Conservation (phyloP, 1,139 yeast species). For the Saccharomyces uvarum region DNA sequence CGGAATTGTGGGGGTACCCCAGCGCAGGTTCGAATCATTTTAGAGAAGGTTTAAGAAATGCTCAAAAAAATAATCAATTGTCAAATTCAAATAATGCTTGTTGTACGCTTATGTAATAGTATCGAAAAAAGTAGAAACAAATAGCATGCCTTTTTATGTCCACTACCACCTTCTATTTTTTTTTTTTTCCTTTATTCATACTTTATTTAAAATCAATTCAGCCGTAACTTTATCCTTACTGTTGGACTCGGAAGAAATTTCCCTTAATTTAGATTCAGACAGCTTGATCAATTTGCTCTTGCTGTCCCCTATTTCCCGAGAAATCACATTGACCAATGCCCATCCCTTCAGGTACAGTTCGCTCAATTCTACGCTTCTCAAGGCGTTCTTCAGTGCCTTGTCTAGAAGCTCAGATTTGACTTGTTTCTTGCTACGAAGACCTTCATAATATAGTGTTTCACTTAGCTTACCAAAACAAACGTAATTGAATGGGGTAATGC, state of each 20-base stretch:
- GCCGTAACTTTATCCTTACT: slow-evolving; percentile 27
- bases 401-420: slow-evolving; percentile 19
- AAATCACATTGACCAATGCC: slow-evolving; percentile 55
- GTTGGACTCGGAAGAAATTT: slow-evolving; percentile 29
- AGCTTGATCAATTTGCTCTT: slow-evolving; percentile 29
- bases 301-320: slow-evolving; percentile 27
- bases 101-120: slow-evolving; percentile 8
- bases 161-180: neutral
- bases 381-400: slow-evolving; percentile 47
- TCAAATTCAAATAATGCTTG: slow-evolving; percentile 6
- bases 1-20: slow-evolving; percentile 45
- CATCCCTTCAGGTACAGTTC: slow-evolving; percentile 65
- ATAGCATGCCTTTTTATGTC: neutral
- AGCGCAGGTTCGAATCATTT: slow-evolving; percentile 44
- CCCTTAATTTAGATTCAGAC: slow-evolving; percentile 33
- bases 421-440: slow-evolving; percentile 10
- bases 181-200: neutral
- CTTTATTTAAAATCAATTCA: slow-evolving; percentile 4
- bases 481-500: slow-evolving; percentile 66
- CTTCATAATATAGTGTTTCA: slow-evolving; percentile 23
- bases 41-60: slow-evolving; percentile 13
- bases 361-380: slow-evolving; percentile 69
- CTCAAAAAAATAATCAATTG: slow-evolving; percentile 1
- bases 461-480: slow-evolving; percentile 42
- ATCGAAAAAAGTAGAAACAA: neutral